Evolutionary conservation across 164 flowering plant genomes (phyloP).

Genomic region (Stephania yunnanensis): DNA sequence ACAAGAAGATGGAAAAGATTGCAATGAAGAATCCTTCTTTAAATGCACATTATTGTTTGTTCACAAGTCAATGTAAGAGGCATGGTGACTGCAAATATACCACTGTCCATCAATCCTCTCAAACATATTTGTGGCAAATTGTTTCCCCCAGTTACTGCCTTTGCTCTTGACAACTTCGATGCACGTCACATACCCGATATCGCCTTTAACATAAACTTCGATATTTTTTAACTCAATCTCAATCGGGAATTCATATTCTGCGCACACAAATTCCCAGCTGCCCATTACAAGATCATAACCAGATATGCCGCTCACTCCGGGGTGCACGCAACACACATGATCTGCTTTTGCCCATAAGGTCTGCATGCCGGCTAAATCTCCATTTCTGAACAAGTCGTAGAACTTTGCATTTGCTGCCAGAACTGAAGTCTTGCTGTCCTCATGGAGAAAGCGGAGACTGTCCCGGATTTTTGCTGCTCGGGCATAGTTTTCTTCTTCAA

Average conservation of each 20-base stretch:
- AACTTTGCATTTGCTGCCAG: slow-evolving; percentile 72
- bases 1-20: background rate
- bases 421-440: slow-evolving; percentile 68
- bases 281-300: slow-evolving; percentile 79
- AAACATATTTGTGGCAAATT: slow-evolving; percentile 82
- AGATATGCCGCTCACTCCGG: slow-evolving; percentile 30
- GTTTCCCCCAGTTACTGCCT: slow-evolving; percentile 87
- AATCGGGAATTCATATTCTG: slow-evolving; percentile 76
- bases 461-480: slow-evolving; percentile 87
- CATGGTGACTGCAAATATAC: slow-evolving; percentile 87
- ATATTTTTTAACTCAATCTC: slow-evolving; percentile 66
- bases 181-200: slow-evolving; percentile 74
- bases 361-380: slow-evolving; percentile 40
- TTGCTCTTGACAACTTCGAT: slow-evolving; percentile 78
- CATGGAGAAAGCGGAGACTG: slow-evolving; percentile 53
- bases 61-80: slow-evolving; percentile 56
- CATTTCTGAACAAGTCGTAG: slow-evolving; percentile 66
- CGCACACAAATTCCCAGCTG: slow-evolving; percentile 91
- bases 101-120: slow-evolving; percentile 78
- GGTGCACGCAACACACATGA: slow-evolving; percentile 48
- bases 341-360: slow-evolving; percentile 68
- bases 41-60: background rate
- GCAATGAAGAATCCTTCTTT: background rate
- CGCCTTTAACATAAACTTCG: slow-evolving; percentile 71
- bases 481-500: slow-evolving; percentile 72